A percentile compares a stretch with the other conserved stretches of the same genome.
These are phyloP conservation scores for Neonectria faginata DNA, from an alignment of 2,329 filamentous ascomycete species.

Conservation along the genomic window DNA sequence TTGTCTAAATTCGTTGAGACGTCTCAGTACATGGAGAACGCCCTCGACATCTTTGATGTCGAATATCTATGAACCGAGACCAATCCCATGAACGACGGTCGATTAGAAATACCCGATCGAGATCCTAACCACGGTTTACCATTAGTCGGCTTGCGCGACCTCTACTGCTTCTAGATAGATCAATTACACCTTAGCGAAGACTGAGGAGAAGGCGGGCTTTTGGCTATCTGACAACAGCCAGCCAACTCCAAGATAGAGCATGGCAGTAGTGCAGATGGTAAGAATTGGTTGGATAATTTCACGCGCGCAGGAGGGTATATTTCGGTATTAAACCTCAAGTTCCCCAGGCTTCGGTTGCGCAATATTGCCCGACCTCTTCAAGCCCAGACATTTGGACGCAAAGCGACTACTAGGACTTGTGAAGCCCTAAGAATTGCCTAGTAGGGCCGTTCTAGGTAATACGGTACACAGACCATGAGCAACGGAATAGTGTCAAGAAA, in stretches of 20 bases:
- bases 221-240: constrained; percentile 5
- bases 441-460: too few species aligned
- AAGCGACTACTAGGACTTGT: too few species aligned
- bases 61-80: background rate
- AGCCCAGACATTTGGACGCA: too few species aligned
- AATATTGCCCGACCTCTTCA: too few species aligned
- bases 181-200: background rate
- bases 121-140: background rate
- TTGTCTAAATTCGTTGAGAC: constrained; percentile 7
- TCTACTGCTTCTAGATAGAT: constrained; percentile 14
- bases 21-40: background rate
- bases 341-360: background rate
- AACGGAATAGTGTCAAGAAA: too few species aligned
- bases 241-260: background rate
- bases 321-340: constrained; percentile 5
- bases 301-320: background rate
- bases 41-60: background rate
- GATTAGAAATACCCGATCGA: background rate
- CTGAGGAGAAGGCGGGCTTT: background rate
- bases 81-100: background rate
- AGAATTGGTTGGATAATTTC: constrained; percentile 5
- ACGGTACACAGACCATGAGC: too few species aligned
- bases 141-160: background rate
- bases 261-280: background rate
- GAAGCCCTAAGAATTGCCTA: too few species aligned